These are phyloP conservation scores for Ajuga chamaepitys DNA, from an alignment of 257 asterid species.

Conservation along the genomic window DNA sequence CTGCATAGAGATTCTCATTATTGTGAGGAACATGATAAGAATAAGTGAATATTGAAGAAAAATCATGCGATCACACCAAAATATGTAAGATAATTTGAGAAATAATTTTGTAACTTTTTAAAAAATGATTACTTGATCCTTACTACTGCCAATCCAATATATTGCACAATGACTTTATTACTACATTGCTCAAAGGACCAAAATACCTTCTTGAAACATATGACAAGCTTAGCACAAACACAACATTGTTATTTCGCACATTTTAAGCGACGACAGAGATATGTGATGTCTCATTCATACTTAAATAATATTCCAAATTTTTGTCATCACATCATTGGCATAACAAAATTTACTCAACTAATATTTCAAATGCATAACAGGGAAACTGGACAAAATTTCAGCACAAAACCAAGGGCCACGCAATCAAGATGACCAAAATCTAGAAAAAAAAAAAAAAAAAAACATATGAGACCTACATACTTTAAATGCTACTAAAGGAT, in stretches of 20 bases:
- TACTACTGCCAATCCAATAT: not conserved
- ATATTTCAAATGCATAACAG: too few relatives aligned
- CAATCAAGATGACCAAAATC: too few relatives aligned
- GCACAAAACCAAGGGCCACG: too few relatives aligned
- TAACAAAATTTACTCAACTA: too few relatives aligned
- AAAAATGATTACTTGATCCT: not conserved
- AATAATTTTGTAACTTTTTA: not conserved
- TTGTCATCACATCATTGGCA: too few relatives aligned
- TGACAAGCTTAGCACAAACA: not conserved
- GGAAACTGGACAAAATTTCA: too few relatives aligned
- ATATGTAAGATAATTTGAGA: not conserved
- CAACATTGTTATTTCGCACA: not conserved
- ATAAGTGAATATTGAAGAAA: not conserved
- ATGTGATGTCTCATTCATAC: too few relatives aligned
- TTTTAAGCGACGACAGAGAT: too few relatives aligned
- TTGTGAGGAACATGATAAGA: not conserved
- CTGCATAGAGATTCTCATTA: conserved; percentile 22
- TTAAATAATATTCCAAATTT: too few relatives aligned
- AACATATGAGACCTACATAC: too few relatives aligned
- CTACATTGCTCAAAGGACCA: not conserved
- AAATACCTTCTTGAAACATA: not conserved
- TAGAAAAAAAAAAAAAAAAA: too few relatives aligned
- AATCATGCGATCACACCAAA: not conserved
- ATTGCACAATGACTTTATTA: too few relatives aligned
- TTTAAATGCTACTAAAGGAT: not conserved